phyloP scores from a whole-genome alignment of 495 filamentous ascomycete species.

The Hypoxylon subgilvum region DNA sequence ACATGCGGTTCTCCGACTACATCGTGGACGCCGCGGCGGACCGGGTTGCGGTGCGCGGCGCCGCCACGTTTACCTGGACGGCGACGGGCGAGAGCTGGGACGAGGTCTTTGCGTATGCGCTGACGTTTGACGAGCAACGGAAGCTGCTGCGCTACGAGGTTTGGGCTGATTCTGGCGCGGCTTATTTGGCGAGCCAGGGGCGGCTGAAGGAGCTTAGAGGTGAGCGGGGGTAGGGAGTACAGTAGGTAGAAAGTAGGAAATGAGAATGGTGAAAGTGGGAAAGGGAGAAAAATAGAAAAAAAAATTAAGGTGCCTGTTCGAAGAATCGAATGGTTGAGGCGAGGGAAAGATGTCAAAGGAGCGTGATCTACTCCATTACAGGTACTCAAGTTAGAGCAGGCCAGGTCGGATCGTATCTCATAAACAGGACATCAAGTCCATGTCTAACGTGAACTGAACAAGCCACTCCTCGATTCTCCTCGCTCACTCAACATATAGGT shows the following conservation, averaged over 20 bases:
- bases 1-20: slow-evolving; percentile 61
- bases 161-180: slow-evolving; percentile 71
- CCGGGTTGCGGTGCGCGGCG: slow-evolving; percentile 58
- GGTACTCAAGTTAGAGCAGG: too few relatives aligned
- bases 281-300: too few relatives aligned
- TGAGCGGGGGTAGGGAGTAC: neutral
- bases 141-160: slow-evolving; percentile 61
- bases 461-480: too few relatives aligned
- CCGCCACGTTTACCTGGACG: slow-evolving; percentile 57
- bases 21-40: slow-evolving; percentile 53
- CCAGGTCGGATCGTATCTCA: too few relatives aligned
- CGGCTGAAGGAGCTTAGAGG: slow-evolving; percentile 37
- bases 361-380: too few relatives aligned
- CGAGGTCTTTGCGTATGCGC: slow-evolving; percentile 63
- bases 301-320: too few relatives aligned
- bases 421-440: too few relatives aligned
- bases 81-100: slow-evolving; percentile 61
- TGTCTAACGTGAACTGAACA: too few relatives aligned
- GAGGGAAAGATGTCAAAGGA: too few relatives aligned
- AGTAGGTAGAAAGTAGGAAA: neutral
- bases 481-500: too few relatives aligned
- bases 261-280: neutral
- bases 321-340: too few relatives aligned
- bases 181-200: slow-evolving; percentile 62
- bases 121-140: slow-evolving; percentile 52